A percentile compares a stretch with the other conserved stretches of the same genome.
These are phyloP conservation scores for Wallemia ichthyophaga DNA, from an alignment of 1,284 basidiomycete genomes.

Conservation along the genomic window DNA sequence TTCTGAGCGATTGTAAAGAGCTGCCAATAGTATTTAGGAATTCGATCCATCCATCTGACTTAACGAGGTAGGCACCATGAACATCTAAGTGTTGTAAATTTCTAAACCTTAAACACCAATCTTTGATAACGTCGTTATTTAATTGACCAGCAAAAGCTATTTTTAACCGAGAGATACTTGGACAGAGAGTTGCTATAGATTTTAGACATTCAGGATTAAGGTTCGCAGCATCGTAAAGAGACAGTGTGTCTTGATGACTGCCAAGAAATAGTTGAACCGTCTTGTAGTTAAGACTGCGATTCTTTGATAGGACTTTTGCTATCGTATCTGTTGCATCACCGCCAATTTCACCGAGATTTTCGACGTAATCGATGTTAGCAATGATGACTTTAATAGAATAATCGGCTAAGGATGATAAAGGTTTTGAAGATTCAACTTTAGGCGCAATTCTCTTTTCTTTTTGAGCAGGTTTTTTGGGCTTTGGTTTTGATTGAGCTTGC, in stretches of 20 bases:
- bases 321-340: constrained; percentile 48
- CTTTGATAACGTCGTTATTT: constrained; percentile 31
- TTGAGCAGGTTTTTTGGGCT: constrained; percentile 15
- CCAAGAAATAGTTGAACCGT: constrained; percentile 63
- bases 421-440: constrained; percentile 34
- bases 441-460: constrained; percentile 20
- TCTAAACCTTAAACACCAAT: constrained; percentile 34
- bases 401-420: constrained; percentile 34
- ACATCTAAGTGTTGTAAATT: constrained; percentile 43
- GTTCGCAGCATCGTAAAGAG: constrained; percentile 76
- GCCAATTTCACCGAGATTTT: constrained; percentile 64
- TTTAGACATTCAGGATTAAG: constrained; percentile 33
- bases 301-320: constrained; percentile 55
- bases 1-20: constrained; percentile 42
- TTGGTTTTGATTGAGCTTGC: constrained; percentile 29
- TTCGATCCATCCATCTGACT: constrained; percentile 36
- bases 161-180: constrained; percentile 39
- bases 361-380: constrained; percentile 61
- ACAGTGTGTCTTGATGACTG: constrained; percentile 32
- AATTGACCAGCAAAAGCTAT: constrained; percentile 71
- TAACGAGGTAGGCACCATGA: constrained; percentile 64
- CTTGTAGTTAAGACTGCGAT: constrained; percentile 46
- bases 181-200: constrained; percentile 43
- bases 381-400: constrained; percentile 60
- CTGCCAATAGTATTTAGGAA: too few species aligned